These are phyloP conservation scores for Pezicula carpinea DNA, from an alignment of 2,329 filamentous ascomycete genomes.

Conservation along the genomic window DNA sequence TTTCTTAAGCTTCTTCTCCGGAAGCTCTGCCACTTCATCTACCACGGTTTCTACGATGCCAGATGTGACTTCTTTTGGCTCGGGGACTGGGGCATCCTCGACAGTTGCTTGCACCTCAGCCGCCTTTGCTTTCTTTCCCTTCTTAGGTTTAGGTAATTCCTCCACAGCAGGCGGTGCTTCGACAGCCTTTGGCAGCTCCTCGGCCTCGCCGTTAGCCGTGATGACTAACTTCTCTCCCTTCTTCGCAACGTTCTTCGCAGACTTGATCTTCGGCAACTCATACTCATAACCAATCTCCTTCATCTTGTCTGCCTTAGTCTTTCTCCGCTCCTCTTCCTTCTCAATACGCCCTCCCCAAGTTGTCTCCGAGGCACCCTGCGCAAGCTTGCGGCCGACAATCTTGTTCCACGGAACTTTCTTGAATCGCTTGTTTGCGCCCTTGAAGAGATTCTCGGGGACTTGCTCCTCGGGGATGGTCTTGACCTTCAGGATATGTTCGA, in stretches of 20 bases:
- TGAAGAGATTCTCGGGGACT: conserved; percentile 78
- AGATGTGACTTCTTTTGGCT: conserved; percentile 15
- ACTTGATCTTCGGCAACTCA: conserved; percentile 67
- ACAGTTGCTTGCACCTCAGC: conserved; percentile 1
- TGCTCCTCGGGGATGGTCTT: conserved; percentile 72
- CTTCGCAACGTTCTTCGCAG: conserved; percentile 47
- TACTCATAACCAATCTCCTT: conserved; percentile 82
- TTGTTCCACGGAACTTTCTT: conserved; percentile 85
- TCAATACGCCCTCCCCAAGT: conserved; percentile 74
- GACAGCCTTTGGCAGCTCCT: conserved; percentile 25
- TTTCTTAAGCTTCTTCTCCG: conserved; percentile 17
- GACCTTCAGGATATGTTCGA: conserved; percentile 89
- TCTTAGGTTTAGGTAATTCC: conserved; percentile 23
- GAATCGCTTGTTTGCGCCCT: conserved; percentile 85
- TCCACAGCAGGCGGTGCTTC: conserved; percentile 19
- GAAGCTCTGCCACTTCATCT: conserved; percentile 16
- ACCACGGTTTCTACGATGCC: conserved; percentile 18
- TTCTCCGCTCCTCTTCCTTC: conserved; percentile 67
- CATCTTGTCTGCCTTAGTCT: conserved; percentile 66
- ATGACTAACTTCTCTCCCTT: conserved; percentile 21
- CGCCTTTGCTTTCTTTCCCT: conserved; percentile 26
- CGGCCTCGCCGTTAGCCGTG: conserved; percentile 19
- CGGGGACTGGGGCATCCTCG: conserved; percentile 1
- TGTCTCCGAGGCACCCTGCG: conserved; percentile 66
- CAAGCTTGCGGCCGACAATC: conserved; percentile 72